Conservation (phyloP, 2,329 filamentous ascomycete species). For the Fusarium graminum region DNA sequence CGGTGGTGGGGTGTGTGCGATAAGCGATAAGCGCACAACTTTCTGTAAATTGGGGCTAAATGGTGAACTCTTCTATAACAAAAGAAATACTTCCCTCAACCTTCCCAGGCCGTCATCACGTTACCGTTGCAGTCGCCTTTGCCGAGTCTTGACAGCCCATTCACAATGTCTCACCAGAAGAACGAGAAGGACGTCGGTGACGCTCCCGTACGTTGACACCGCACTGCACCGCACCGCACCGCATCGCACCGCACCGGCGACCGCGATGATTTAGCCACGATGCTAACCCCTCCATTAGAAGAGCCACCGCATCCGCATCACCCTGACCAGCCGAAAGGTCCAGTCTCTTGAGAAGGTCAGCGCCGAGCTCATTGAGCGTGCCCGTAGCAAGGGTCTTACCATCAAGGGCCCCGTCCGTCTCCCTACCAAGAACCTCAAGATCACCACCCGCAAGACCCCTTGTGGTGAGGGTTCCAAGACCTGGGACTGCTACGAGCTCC, state of each 20-base stretch:
- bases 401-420: slow-evolving; percentile 99
- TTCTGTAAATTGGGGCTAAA: slow-evolving; percentile 39
- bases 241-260: neutral
- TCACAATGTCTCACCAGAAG: slow-evolving; percentile 94
- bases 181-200: slow-evolving; percentile 93
- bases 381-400: slow-evolving; percentile 97
- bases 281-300: slow-evolving; percentile 66
- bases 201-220: slow-evolving; percentile 74
- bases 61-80: slow-evolving; percentile 32
- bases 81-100: slow-evolving; percentile 41
- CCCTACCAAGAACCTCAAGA: slow-evolving; percentile 95
- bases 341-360: slow-evolving; percentile 97
- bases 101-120: slow-evolving; percentile 74
- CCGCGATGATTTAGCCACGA: slow-evolving; percentile 7
- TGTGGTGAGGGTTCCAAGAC: slow-evolving; percentile 99
- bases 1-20: neutral
- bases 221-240: neutral
- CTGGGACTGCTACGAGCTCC: slow-evolving; percentile 99
- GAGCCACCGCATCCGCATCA: slow-evolving; percentile 99
- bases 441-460: slow-evolving; percentile 98
- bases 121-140: slow-evolving; percentile 75
- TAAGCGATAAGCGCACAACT: slow-evolving; percentile 44
- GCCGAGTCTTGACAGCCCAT: slow-evolving; percentile 80
- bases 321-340: slow-evolving; percentile 95
- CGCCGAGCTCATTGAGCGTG: slow-evolving; percentile 97